Conservation (phyloP, 371 early-diverging fungal genomes). For the Nematocida sp. region DNA sequence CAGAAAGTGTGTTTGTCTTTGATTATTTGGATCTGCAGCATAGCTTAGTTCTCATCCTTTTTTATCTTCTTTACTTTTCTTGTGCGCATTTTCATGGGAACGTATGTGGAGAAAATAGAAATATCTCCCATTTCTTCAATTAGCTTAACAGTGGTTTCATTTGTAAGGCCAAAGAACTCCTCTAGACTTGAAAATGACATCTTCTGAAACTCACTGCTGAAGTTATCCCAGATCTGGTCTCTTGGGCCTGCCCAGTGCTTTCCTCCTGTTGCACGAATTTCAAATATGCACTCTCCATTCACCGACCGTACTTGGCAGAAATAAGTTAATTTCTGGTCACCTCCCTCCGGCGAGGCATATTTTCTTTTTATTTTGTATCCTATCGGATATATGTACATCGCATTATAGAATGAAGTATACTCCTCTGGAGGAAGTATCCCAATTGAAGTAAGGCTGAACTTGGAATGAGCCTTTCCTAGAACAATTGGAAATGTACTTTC, state of each 20-base stretch:
- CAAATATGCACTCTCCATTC: conserved; percentile 55
- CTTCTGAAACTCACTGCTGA: conserved; percentile 30
- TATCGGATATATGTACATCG: conserved; percentile 52
- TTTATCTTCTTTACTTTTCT: conserved; percentile 38
- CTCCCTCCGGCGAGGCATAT: conserved; percentile 29
- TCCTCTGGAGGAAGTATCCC: conserved; percentile 60
- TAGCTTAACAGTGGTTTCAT: conserved; percentile 52
- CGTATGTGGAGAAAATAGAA: conserved; percentile 52
- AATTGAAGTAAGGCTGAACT: conserved; percentile 49
- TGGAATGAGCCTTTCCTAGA: conserved; percentile 50
- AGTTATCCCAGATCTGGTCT: conserved; percentile 19
- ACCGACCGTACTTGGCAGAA: conserved; percentile 48
- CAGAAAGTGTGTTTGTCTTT: too few species aligned
- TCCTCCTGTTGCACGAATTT: conserved; percentile 34
- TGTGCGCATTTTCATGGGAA: conserved; percentile 41
- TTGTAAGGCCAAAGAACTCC: conserved; percentile 63
- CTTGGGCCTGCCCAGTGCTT: conserved; percentile 43
- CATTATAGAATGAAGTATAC: conserved; percentile 52
- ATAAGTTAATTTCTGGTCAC: conserved; percentile 34
- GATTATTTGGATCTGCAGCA: too few species aligned
- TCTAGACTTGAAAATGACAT: conserved; percentile 37
- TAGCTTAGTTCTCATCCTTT: neutral
- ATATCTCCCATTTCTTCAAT: conserved; percentile 66
- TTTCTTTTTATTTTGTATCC: conserved; percentile 62
- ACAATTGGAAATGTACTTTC: conserved; percentile 24